Evolutionary conservation across 345 rosid species (phyloP), one percentile per base, ranked within the genome.

Genomic region (Eutrema heterophyllum): DNA sequence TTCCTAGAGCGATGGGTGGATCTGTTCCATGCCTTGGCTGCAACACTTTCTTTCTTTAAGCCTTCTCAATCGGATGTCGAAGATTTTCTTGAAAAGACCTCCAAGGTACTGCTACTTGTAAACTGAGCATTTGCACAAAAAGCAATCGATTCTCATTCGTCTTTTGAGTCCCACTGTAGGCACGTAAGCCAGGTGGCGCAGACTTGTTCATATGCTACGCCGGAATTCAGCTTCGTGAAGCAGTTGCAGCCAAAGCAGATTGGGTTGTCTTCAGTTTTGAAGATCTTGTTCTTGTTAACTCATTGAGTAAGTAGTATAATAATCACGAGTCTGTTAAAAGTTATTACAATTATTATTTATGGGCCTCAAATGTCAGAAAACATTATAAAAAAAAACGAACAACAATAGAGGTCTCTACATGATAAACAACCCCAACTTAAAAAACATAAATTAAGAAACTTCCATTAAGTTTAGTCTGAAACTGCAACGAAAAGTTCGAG

Each of bases 141-240:
- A 14, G 7, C 13, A 9, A 41, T 41, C 35, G 35, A 27, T 26
- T 61, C 35, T 41, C 51, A 41, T 5, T 14, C 27, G 12, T 24
- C 48, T 24, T 24, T 5, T 24, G 51, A 26, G 24, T 18, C 16
- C 18, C 14, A 30, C n/a, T 10, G 27, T 55, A 86, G 93, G 93
- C 96, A 7, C 85, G 87, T 35, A 75, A 82, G 74, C 90, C 88
- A 4, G 93, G 90, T 71, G 93, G 90, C 26, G 90, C 94, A 0
- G 88, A 85, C 77, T 27, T 89, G 76, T 89, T 86, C 69, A 74
- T 88, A 56, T 88, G 89, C 84, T 89, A 89, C 24, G 92, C 70
- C 0, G 93, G 93, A n/a, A 90, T 87, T 50, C 90, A 86, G 73
- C 85, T 79, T 60, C 86, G 94, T 43, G 92, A 83, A 40, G 75